A percentile compares a stretch with the other conserved stretches of the same genome.
Evolutionary conservation across 108 stramenopile species (phyloP).

Genomic region (Pseudonitzschia delicatissima): DNA sequence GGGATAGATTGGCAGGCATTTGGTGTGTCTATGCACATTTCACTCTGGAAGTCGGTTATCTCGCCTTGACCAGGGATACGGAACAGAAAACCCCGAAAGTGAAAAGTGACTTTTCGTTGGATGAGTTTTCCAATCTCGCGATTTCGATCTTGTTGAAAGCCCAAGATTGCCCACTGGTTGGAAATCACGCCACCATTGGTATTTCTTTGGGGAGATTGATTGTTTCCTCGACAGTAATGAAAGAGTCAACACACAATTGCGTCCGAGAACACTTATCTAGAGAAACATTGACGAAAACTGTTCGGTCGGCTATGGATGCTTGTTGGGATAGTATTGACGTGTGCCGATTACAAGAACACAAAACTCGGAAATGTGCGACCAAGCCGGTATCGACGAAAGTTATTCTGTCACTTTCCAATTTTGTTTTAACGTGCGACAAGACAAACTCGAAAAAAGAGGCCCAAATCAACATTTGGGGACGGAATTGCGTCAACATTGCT

Average conservation of each 20-base stretch:
- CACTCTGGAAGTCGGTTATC: not conserved
- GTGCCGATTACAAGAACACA: not conserved
- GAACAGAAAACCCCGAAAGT: not conserved
- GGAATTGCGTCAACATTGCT: not conserved
- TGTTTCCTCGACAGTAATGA: slow-evolving; percentile 4
- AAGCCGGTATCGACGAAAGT: not conserved
- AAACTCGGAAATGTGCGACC: not conserved
- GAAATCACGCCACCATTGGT: not conserved
- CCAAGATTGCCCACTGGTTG: slow-evolving; percentile 10
- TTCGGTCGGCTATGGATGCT: slow-evolving; percentile 3
- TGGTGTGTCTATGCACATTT: slow-evolving; percentile 17
- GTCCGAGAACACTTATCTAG: not conserved
- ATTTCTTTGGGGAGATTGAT: slow-evolving; percentile 8
- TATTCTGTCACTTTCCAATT: not conserved
- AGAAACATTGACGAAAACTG: not conserved
- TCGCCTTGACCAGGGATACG: not conserved
- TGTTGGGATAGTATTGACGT: slow-evolving; percentile 12
- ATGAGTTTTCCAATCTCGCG: not conserved
- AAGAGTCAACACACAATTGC: not conserved
- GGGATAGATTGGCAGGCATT: slow-evolving; percentile 9
- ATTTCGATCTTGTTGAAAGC: slow-evolving; percentile 11
- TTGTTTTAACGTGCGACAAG: not conserved
- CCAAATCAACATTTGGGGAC: not conserved
- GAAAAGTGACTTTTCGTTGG: not conserved
- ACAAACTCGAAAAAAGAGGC: not conserved